Evolutionary conservation across 768 basidiomycete species (phyloP).

Genomic region (Mycena epipterygia): DNA sequence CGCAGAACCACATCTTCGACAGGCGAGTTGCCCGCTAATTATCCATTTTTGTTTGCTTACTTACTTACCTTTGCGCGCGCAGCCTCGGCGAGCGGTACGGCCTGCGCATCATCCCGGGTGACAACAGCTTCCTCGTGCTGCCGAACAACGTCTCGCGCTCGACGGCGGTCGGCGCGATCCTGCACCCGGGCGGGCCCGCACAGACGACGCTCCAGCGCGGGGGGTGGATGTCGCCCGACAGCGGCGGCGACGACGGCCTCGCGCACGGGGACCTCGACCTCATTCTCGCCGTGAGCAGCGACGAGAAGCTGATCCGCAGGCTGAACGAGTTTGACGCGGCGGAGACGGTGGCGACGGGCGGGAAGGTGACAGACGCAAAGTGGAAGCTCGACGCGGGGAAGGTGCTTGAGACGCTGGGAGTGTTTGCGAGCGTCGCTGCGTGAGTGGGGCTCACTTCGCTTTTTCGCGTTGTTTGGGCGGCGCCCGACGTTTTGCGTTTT

Average conservation of each 20-base stretch:
- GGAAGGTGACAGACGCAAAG: constrained; percentile 83
- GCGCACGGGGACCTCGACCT: constrained; percentile 39
- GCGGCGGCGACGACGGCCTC: constrained; percentile 47
- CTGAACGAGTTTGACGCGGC: constrained; percentile 81
- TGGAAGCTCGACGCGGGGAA: constrained; percentile 67
- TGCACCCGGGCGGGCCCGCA: constrained; percentile 73
- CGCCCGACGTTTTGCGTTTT: neutral
- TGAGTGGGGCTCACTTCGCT: constrained; percentile 10
- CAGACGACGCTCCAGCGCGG: constrained; percentile 53
- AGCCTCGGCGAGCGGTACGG: constrained; percentile 88
- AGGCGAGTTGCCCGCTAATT: no score
- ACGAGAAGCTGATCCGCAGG: constrained; percentile 83
- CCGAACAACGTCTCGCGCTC: constrained; percentile 88
- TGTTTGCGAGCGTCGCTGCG: constrained; percentile 39
- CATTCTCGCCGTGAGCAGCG: constrained; percentile 61
- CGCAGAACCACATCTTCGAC: constrained; percentile 94
- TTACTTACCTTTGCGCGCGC: neutral
- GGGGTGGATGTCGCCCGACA: constrained; percentile 57
- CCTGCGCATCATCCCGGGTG: constrained; percentile 85
- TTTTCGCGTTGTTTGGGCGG: neutral
- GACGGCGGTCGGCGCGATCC: constrained; percentile 85
- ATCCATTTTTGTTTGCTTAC: neutral
- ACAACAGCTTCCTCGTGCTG: constrained; percentile 84
- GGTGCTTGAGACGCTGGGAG: constrained; percentile 39
- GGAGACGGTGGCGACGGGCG: constrained; percentile 80